phyloP scores from a whole-genome alignment of 495 filamentous ascomycete species.

The Astrocystis sublimbata region DNA sequence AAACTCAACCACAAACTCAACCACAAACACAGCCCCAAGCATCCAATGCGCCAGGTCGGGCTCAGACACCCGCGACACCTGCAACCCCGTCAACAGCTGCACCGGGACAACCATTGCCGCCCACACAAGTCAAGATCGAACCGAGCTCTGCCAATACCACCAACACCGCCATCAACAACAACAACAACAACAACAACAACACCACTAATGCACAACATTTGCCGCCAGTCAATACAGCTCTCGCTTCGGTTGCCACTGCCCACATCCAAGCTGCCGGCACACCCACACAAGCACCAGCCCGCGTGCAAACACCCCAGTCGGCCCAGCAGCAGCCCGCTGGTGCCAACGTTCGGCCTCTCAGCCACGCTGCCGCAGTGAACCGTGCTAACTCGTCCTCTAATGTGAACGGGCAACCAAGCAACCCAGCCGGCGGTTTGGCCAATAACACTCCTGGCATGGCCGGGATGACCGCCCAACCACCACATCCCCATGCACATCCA shows the following conservation, averaged over 20 bases:
- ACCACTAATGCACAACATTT: slow-evolving; percentile 38
- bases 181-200: too few relatives aligned
- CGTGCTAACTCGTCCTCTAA: slow-evolving; percentile 43
- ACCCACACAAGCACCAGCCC: slow-evolving; percentile 45
- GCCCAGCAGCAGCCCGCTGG: slow-evolving; percentile 46
- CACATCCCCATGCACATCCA: slow-evolving; percentile 60
- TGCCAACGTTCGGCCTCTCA: slow-evolving; percentile 44
- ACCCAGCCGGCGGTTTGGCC: slow-evolving; percentile 36
- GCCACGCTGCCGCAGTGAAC: slow-evolving; percentile 47
- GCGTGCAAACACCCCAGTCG: slow-evolving; percentile 49
- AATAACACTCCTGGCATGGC: slow-evolving; percentile 15
- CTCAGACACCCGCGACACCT: slow-evolving; percentile 26
- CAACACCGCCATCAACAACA: too few relatives aligned
- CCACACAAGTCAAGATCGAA: slow-evolving; percentile 40
- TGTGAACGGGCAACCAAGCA: slow-evolving; percentile 31
- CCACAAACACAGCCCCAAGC: slow-evolving; percentile 29
- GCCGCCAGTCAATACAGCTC: slow-evolving; percentile 48
- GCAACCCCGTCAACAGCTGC: slow-evolving; percentile 43
- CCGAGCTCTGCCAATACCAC: too few relatives aligned
- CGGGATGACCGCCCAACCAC: slow-evolving; percentile 37
- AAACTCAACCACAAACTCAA: slow-evolving; percentile 27
- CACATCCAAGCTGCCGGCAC: slow-evolving; percentile 43
- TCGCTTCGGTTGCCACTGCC: slow-evolving; percentile 42
- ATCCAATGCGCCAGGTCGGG: slow-evolving; percentile 18
- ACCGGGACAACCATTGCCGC: slow-evolving; percentile 36